Evolutionary conservation across 257 asterid species (phyloP), one percentile per base, ranked within the genome.

Genomic region (Ilex asprella): DNA sequence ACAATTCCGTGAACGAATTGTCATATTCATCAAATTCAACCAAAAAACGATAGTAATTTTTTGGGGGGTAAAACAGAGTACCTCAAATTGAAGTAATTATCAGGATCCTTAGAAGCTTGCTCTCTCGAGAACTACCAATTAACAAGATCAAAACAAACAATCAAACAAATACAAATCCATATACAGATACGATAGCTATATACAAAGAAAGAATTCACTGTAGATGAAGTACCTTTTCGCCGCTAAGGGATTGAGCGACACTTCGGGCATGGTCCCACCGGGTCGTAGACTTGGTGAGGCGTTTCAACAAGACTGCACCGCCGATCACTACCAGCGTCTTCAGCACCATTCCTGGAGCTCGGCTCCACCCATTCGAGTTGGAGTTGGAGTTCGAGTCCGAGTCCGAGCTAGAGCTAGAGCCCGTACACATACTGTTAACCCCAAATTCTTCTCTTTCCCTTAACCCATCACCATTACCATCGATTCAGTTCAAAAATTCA

Each of bases 91-190:
- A 93, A 93, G 77, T 78, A 93, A 76, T 85, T 93, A 62, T 89
- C 97, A 50, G 99, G 95, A 76, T 93, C 96, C 75, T 95, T 85
- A 56, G 89, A 81, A 16, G 99, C 99, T 75, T 89, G 99, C 74
- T 93, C 97, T 79, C 73, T 79, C 53, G 97, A 85, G 84, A 79
- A 87, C 99, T 93, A 69, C 61, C 46, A 72, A 76, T 30, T 7
- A 57, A 66, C 16, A 64, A 67, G 55, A 65, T 55, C 56, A 32
- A 29, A 61, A 52, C 31, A 39, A 32, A 29, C 41, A 10, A 58
- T 21, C 21, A 43, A 12, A 31, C n/a, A n/a, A 15, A 31, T 12
- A 49, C 35, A 30, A n/a, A 57, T 50, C 66, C 16, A 32, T 56
- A 7, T 12, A 46, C 43, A 54, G 54, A 27, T 31, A 43, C 31